A percentile compares a stretch with the other conserved stretches of the same genome.
Evolutionary conservation across 2,329 filamentous ascomycete genomes (phyloP).

Genomic region (Pleurostoma richardsiae): DNA sequence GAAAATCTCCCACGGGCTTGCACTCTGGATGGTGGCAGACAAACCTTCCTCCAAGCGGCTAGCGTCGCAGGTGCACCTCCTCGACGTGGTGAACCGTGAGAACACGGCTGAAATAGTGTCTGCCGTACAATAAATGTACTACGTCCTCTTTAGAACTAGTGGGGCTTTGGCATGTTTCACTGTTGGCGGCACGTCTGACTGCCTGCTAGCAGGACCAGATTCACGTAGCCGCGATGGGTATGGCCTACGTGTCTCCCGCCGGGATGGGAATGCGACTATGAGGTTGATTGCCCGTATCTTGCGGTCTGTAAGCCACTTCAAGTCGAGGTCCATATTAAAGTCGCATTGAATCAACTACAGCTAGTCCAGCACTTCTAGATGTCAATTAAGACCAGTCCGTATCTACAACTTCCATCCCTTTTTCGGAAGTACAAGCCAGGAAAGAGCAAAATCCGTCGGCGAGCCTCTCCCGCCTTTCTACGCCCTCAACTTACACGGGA

Average conservation of each 20-base stretch:
- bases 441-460: too few relatives aligned
- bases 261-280: constrained; percentile 6
- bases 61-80: constrained; percentile 5
- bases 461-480: background rate
- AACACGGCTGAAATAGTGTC: constrained; percentile 4
- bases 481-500: background rate
- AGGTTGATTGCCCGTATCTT: background rate
- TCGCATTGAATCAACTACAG: background rate
- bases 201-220: background rate
- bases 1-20: constrained; percentile 4
- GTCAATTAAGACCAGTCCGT: background rate
- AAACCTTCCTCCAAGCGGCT: background rate
- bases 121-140: constrained; percentile 7
- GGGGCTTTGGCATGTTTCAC: constrained; percentile 4
- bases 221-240: background rate
- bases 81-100: constrained; percentile 7
- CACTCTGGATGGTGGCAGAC: constrained; percentile 6
- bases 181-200: background rate
- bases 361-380: background rate
- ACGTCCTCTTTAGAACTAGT: constrained; percentile 2
- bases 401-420: background rate
- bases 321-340: background rate
- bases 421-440: too few relatives aligned
- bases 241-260: constrained; percentile 5
- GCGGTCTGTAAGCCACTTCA: background rate